These are phyloP conservation scores for Talaromyces atroroseus DNA, from an alignment of 2,329 filamentous ascomycete genomes.

Conservation along the genomic window DNA sequence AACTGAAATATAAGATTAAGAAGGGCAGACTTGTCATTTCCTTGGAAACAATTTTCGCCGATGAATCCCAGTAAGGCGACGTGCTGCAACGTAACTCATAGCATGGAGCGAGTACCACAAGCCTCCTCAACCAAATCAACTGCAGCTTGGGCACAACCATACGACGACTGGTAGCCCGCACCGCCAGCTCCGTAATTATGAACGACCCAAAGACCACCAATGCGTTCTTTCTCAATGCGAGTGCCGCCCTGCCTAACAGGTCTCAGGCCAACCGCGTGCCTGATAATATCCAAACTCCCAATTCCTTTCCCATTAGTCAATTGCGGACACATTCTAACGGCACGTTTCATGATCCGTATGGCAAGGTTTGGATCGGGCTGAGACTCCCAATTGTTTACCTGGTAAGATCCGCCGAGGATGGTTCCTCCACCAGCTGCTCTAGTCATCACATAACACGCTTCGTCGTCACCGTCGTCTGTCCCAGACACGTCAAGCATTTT, in stretches of 20 bases:
- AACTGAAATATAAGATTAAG: too few species aligned
- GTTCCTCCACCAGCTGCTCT: slow-evolving; percentile 69
- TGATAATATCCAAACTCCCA: slow-evolving; percentile 66
- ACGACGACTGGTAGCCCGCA: slow-evolving; percentile 61
- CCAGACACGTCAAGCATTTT: slow-evolving; percentile 67
- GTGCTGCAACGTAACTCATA: too few species aligned
- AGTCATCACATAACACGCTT: slow-evolving; percentile 76
- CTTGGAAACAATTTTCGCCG: too few species aligned
- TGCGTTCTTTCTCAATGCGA: slow-evolving; percentile 66
- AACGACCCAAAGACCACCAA: slow-evolving; percentile 52
- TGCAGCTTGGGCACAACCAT: slow-evolving; percentile 64
- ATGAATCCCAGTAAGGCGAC: too few species aligned
- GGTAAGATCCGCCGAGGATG: slow-evolving; percentile 75
- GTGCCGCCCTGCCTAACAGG: slow-evolving; percentile 69
- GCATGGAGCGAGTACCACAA: too few species aligned
- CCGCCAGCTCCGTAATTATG: slow-evolving; percentile 43
- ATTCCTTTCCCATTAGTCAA: slow-evolving; percentile 56
- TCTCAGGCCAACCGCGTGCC: slow-evolving; percentile 75
- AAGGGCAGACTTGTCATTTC: too few species aligned
- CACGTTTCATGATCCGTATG: slow-evolving; percentile 74
- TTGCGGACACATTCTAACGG: slow-evolving; percentile 30
- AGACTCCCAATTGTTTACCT: slow-evolving; percentile 71
- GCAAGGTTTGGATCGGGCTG: slow-evolving; percentile 73
- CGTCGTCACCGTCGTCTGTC: slow-evolving; percentile 66
- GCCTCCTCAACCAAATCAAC: slow-evolving; percentile 63